phyloP scores from a whole-genome alignment of 176 grass and related monocot species.

The Pontederia paniculata region DNA sequence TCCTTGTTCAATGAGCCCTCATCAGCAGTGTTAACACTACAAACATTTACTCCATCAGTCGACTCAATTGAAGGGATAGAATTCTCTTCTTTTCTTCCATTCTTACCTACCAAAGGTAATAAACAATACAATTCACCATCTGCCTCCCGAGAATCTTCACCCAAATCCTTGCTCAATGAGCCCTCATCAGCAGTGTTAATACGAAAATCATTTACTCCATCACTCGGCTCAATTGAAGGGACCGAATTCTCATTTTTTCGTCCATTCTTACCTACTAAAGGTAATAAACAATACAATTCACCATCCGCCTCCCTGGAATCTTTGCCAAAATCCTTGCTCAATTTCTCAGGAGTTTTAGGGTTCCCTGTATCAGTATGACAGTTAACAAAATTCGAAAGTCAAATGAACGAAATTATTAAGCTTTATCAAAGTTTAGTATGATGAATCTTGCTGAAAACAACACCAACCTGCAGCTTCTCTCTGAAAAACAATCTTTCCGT shows the following conservation, averaged over 20 bases:
- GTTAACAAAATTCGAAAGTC: not conserved
- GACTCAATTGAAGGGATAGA: slow-evolving; percentile 26
- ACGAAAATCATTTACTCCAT: slow-evolving; percentile 19
- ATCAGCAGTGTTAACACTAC: slow-evolving; percentile 23
- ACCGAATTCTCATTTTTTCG: slow-evolving; percentile 31
- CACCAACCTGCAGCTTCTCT: slow-evolving; percentile 43
- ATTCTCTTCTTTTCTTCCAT: slow-evolving; percentile 20
- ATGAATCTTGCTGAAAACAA: not conserved
- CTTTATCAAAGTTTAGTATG: not conserved
- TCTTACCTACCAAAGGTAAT: slow-evolving; percentile 14
- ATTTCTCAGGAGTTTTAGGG: slow-evolving; percentile 16
- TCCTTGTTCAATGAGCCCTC: no score
- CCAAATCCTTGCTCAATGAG: no score
- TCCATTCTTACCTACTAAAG: slow-evolving; percentile 1
- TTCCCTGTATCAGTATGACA: slow-evolving; percentile 3
- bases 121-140: slow-evolving; percentile 44
- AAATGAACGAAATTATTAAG: not conserved
- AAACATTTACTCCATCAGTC: slow-evolving; percentile 13
- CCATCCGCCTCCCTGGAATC: slow-evolving; percentile 14
- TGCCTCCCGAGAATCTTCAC: slow-evolving; percentile 5
- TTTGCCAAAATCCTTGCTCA: slow-evolving; percentile 35
- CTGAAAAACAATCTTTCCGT: slow-evolving; percentile 80
- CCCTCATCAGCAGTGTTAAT: slow-evolving; percentile 25
- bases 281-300: slow-evolving; percentile 48
- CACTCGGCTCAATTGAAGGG: slow-evolving; percentile 16